These are phyloP conservation scores for Themeda triandra DNA, from an alignment of 176 grass and related monocot genomes.

Conservation along the genomic window DNA sequence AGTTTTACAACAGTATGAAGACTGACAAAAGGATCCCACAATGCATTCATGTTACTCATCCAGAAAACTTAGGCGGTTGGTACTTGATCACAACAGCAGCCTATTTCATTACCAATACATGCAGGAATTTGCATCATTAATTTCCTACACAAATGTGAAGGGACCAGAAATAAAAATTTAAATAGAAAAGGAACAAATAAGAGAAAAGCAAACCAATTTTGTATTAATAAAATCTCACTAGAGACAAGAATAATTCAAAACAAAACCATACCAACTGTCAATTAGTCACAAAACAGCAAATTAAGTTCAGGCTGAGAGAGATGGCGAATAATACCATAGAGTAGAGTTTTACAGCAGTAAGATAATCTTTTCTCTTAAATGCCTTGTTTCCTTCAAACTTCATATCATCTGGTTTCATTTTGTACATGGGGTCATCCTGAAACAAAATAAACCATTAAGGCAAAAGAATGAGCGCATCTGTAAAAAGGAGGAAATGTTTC, in stretches of 20 bases:
- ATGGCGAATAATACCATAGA: conserved; percentile 19
- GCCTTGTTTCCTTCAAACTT: conserved; percentile 32
- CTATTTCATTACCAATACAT: not conserved
- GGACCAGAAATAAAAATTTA: not conserved
- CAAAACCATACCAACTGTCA: not conserved
- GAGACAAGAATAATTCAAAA: not conserved
- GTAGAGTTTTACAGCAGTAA: conserved; percentile 25
- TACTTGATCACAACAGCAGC: not conserved
- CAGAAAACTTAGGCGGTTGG: not conserved
- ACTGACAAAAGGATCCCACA: not conserved
- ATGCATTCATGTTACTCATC: not conserved
- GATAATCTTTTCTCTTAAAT: conserved; percentile 36
- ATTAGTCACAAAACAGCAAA: not conserved
- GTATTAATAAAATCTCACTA: not conserved
- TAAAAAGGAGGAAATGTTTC: not conserved
- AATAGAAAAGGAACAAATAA: not conserved
- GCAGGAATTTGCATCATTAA: not conserved
- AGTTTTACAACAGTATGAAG: not conserved
- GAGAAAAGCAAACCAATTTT: not conserved
- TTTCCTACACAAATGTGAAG: not conserved
- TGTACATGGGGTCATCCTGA: conserved; percentile 19
- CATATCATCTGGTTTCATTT: conserved; percentile 25
- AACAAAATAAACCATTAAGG: not conserved
- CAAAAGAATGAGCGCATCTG: not conserved
- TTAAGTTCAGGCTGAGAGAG: not conserved